Conservation (phyloP, 148 eudicot genomes). For the Rhododendron simsii region DNA sequence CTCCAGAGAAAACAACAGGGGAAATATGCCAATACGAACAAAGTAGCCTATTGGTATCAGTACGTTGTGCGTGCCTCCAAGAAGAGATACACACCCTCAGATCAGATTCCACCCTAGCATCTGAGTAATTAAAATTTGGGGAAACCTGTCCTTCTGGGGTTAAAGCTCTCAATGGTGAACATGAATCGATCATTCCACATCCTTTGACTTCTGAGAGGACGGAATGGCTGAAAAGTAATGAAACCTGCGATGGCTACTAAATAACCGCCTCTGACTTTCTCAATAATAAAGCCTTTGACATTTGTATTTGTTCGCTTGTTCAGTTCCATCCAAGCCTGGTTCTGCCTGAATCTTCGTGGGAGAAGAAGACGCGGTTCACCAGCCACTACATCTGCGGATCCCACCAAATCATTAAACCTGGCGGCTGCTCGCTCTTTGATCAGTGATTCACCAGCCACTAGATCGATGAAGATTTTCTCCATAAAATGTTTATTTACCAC, state of each 20-base stretch:
- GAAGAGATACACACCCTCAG: no score
- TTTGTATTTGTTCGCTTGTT: conserved; percentile 7
- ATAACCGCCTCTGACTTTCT: conserved; percentile 31
- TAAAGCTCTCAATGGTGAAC: neutral
- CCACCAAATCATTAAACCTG: neutral
- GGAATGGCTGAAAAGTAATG: conserved; percentile 27
- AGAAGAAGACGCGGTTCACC: neutral
- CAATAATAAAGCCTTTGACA: conserved; percentile 31
- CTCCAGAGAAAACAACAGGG: no score
- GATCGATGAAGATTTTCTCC: neutral
- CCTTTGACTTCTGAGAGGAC: neutral
- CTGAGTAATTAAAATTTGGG: no score
- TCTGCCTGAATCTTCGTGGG: neutral
- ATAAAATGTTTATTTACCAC: neutral
- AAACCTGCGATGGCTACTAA: conserved; percentile 35
- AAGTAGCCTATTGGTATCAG: no score
- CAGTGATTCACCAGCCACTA: neutral
- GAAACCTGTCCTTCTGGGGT: neutral
- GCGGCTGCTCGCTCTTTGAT: neutral
- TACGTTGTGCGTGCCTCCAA: no score
- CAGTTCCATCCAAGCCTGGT: neutral
- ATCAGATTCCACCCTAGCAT: no score
- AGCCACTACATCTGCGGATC: neutral
- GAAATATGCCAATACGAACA: no score
- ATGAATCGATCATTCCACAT: neutral